These are phyloP conservation scores for Teunomyces kruisii DNA, from an alignment of 805 yeast genomes.

Conservation along the genomic window DNA sequence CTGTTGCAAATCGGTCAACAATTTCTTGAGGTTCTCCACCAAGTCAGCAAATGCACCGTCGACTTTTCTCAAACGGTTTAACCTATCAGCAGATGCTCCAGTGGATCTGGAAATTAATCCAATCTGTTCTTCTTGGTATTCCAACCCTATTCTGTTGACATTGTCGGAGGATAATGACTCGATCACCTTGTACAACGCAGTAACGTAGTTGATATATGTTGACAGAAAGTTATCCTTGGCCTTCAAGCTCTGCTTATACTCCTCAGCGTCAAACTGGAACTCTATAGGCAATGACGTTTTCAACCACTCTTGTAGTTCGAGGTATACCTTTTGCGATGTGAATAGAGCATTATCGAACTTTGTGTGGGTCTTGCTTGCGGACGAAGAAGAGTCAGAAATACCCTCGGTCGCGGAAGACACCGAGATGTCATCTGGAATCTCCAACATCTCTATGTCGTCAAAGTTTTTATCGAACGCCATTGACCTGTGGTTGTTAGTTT, in stretches of 20 bases:
- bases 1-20: conserved; percentile 25
- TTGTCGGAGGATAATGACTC: conserved; percentile 32
- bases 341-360: conserved; percentile 4
- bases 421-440: conserved; percentile 37
- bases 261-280: conserved; percentile 43
- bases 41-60: conserved; percentile 27
- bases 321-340: conserved; percentile 20
- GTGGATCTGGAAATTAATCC: conserved; percentile 21
- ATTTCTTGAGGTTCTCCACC: conserved; percentile 26
- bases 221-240: conserved; percentile 34
- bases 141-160: conserved; percentile 13
- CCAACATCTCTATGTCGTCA: conserved; percentile 46
- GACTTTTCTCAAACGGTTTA: conserved; percentile 9
- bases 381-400: conserved; percentile 11
- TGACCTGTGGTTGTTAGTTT: not conserved
- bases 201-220: conserved; percentile 48
- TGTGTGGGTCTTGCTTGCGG: conserved; percentile 3
- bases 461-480: conserved; percentile 6
- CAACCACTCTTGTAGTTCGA: conserved; percentile 51
- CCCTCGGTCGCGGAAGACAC: conserved; percentile 20
- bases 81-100: not conserved
- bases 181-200: conserved; percentile 50
- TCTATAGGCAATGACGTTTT: conserved; percentile 31
- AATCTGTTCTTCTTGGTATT: conserved; percentile 23
- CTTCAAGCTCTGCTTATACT: conserved; percentile 37